phyloP scores from a whole-genome alignment of 306 rosid genomes.

The Rosa lucieae region DNA sequence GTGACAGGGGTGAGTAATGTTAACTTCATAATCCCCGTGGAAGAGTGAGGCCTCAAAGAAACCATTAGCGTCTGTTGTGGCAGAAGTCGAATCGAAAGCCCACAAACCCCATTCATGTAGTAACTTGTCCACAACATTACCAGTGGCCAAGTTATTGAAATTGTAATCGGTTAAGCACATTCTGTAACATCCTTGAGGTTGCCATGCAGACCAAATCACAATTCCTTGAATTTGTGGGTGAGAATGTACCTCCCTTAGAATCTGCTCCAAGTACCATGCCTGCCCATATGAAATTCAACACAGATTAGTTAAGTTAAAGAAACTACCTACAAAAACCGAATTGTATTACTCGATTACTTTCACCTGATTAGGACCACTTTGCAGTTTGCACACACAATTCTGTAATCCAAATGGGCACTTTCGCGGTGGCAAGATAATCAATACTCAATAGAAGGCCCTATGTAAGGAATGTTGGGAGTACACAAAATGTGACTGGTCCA shows the following conservation, averaged over 20 bases:
- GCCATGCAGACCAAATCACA: slow-evolving; percentile 58
- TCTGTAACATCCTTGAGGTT: slow-evolving; percentile 48
- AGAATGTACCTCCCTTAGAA: slow-evolving; percentile 55
- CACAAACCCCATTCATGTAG: slow-evolving; percentile 51
- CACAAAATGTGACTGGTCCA: slow-evolving; percentile 69
- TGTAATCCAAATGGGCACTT: slow-evolving; percentile 69
- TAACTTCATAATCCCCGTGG: slow-evolving; percentile 50
- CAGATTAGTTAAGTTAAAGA: not conserved
- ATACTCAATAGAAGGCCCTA: slow-evolving; percentile 63
- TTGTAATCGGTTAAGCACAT: slow-evolving; percentile 62
- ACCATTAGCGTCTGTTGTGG: slow-evolving; percentile 33
- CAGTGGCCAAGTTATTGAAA: slow-evolving; percentile 62
- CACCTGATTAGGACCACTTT: slow-evolving; percentile 41
- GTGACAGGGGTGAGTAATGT: slow-evolving; percentile 27
- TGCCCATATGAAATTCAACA: slow-evolving; percentile 14
- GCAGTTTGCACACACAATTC: slow-evolving; percentile 52
- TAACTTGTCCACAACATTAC: slow-evolving; percentile 67
- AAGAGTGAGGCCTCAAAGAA: slow-evolving; percentile 39
- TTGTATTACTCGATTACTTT: not conserved
- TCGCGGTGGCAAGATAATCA: slow-evolving; percentile 63
- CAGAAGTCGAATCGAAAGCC: slow-evolving; percentile 4
- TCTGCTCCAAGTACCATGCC: slow-evolving; percentile 49
- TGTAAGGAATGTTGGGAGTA: slow-evolving; percentile 49
- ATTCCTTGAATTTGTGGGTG: slow-evolving; percentile 70
- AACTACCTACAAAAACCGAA: not conserved